These are phyloP conservation scores for Sphaerosporella brunnea DNA, from an alignment of 495 filamentous ascomycete species.

Conservation along the genomic window DNA sequence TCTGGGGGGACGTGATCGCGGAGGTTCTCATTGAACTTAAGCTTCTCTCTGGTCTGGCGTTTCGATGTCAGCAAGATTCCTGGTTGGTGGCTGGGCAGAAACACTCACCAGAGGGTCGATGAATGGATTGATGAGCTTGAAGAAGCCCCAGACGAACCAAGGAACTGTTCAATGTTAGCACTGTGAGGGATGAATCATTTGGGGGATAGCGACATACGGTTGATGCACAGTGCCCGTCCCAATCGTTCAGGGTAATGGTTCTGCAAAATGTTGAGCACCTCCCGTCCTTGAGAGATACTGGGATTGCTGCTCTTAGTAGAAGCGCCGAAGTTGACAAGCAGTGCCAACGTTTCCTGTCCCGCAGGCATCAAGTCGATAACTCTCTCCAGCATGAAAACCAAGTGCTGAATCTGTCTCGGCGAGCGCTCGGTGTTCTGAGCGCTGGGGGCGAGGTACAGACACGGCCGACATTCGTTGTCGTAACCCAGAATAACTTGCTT, in stretches of 20 bases:
- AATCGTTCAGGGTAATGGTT: conserved; percentile 86
- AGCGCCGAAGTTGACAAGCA: conserved; percentile 80
- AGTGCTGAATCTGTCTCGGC: conserved; percentile 80
- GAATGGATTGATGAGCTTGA: conserved; percentile 87
- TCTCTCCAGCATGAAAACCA: conserved; percentile 89
- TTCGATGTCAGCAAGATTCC: not conserved
- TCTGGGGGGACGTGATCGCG: conserved; percentile 52
- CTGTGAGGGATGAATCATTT: not conserved
- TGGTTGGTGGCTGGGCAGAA: not conserved
- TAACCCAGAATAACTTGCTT: conserved; percentile 82
- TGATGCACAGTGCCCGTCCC: conserved; percentile 73
- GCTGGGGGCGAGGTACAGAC: conserved; percentile 72
- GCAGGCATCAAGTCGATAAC: conserved; percentile 73
- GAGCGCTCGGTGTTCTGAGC: conserved; percentile 81
- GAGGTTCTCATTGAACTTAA: conserved; percentile 87
- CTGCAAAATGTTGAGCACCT: conserved; percentile 74
- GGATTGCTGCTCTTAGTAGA: conserved; percentile 59
- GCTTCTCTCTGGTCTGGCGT: conserved; percentile 61
- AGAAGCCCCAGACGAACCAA: conserved; percentile 74
- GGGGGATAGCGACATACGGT: conserved; percentile 40
- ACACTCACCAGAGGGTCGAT: conserved; percentile 53
- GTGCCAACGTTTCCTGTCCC: conserved; percentile 63
- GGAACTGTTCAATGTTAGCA: conserved; percentile 40
- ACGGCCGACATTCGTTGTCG: conserved; percentile 66
- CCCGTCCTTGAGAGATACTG: conserved; percentile 52